Base-by-base conservation (phyloP, 106 monocot genomes). In the Platanthera guangdongensis region DNA sequence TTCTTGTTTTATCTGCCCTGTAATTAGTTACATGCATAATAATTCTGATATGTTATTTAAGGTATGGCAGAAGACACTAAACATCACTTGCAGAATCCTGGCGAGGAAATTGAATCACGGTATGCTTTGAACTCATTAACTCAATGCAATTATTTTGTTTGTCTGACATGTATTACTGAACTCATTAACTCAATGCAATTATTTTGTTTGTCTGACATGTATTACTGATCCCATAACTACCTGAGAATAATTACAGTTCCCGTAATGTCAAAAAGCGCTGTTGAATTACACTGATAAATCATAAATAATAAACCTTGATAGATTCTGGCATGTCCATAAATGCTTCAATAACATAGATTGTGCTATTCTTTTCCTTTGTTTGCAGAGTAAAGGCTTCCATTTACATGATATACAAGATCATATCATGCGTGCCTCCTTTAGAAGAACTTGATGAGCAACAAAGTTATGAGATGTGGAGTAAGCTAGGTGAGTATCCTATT, bases 391-490 rank as follows among this genome's bases (percentile, higher is more conserved):
- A 84, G 45, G 49, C 57, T 68, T 59, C 72, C 76, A 72, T 83
- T 73, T 78, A 73, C 74, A 82, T 55, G 53, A 68, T 90, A 28
- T 84, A 86, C 70, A 52, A 80, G 46, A 71, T 92, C 68, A 80
- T 95, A 54, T 88, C 86, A 21, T 68, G 57, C 14, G n/a, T 90
- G 52, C 87, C 92, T 81, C 52, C 84, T 71, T 75, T 83, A 65
- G 83, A 84, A 57, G 74, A 65, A n/a, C 5, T 74, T 30, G 78
- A 82, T 60, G 68, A 81, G 52, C 88, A 88, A 69, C 32, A 81
- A 84, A 47, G 32, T 47, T 77, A 72, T 83, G 83, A 87, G 59
- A 90, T 88, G 88, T 95, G 88, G 90, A 85, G 85, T 81, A 81
- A 83, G 69, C 64, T 72, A 45, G 88, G 95, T 92, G 48, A 82